phyloP scores from a whole-genome alignment of 2,329 filamentous ascomycete species.

The Paraphoma sp. region DNA sequence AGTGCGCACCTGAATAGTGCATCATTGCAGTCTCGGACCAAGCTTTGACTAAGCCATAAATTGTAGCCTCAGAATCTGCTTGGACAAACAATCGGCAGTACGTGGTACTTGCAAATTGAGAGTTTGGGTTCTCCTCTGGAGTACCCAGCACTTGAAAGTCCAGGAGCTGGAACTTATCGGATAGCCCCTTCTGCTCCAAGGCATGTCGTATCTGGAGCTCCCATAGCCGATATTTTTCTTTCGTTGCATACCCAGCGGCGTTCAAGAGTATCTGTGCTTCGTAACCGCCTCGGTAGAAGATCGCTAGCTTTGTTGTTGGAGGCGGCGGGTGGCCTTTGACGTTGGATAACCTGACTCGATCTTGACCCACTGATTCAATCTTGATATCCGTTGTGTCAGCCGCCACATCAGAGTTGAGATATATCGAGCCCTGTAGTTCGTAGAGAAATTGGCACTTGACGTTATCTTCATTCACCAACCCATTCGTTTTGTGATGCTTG shows the following conservation, averaged over 20 bases:
- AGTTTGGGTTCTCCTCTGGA: neutral
- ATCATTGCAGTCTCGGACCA: neutral
- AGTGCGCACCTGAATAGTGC: conserved; percentile 29
- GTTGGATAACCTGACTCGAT: conserved; percentile 44
- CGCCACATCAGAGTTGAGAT: conserved; percentile 22
- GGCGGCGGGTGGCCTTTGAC: conserved; percentile 52
- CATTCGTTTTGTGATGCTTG: conserved; percentile 40
- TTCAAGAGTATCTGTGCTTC: conserved; percentile 13
- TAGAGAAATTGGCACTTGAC: conserved; percentile 60
- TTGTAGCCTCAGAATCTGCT: neutral
- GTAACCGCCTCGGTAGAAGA: conserved; percentile 34
- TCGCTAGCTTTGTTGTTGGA: conserved; percentile 54
- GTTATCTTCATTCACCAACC: conserved; percentile 54
- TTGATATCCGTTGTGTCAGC: conserved; percentile 13
- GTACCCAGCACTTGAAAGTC: neutral
- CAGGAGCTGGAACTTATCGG: no score
- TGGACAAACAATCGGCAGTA: neutral
- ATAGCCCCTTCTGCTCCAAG: no score
- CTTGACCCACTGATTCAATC: conserved; percentile 8
- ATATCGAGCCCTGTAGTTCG: conserved; percentile 23
- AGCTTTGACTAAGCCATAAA: neutral
- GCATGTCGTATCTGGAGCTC: no score
- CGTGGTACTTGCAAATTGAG: neutral
- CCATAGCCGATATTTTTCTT: no score
- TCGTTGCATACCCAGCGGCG: no score